Conservation (phyloP, 805 yeast genomes). For the Candida insectorum region DNA sequence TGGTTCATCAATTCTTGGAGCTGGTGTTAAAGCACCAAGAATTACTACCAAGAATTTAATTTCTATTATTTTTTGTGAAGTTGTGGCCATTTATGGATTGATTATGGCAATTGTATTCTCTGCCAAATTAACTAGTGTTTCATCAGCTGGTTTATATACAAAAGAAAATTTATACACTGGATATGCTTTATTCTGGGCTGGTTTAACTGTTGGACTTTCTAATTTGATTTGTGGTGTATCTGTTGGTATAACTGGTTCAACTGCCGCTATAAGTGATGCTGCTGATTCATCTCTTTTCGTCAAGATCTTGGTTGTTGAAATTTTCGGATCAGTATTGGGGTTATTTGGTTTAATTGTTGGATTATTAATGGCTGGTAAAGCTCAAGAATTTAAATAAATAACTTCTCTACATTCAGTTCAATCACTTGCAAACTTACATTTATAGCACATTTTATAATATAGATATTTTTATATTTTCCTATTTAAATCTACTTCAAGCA, state of each 20-base stretch:
- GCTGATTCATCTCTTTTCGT: constrained; percentile 95
- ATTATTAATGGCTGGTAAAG: constrained; percentile 93
- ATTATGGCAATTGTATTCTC: constrained; percentile 97
- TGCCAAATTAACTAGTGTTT: constrained; percentile 73
- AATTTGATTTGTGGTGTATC: constrained; percentile 96
- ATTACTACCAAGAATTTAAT: constrained; percentile 96
- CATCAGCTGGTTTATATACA: constrained; percentile 61
- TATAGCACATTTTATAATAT: not conserved
- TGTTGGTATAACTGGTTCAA: constrained; percentile 95
- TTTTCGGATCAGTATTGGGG: constrained; percentile 95
- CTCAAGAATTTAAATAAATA: constrained; percentile 70
- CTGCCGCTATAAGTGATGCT: constrained; percentile 98
- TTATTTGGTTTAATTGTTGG: constrained; percentile 96
- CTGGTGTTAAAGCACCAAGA: constrained; percentile 97
- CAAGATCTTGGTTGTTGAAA: constrained; percentile 93
- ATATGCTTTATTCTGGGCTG: constrained; percentile 96
- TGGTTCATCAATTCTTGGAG: constrained; percentile 92
- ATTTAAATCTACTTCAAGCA: constrained; percentile 8
- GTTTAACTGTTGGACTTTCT: constrained; percentile 89
- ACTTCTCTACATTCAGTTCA: not conserved
- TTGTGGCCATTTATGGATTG: constrained; percentile 96
- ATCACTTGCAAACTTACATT: not conserved
- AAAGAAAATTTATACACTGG: constrained; percentile 91
- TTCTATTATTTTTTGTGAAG: constrained; percentile 97
- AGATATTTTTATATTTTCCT: too few species aligned